These are phyloP conservation scores for Acanthamoeba castellanii DNA, from an alignment of 208 protist species.

Conservation along the genomic window DNA sequence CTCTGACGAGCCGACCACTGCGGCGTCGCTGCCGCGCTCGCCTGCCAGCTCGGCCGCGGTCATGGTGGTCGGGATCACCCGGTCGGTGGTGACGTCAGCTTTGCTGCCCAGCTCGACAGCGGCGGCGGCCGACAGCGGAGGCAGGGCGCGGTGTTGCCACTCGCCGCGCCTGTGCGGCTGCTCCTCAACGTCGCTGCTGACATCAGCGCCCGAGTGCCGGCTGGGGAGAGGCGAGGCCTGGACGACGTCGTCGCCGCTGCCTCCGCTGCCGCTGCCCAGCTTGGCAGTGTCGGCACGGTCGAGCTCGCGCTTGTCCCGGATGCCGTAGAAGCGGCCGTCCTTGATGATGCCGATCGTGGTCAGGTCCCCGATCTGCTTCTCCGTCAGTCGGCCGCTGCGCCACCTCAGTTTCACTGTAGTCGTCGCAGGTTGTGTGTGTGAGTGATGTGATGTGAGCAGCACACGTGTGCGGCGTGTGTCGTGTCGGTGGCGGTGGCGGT, in stretches of 20 bases:
- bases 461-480: background rate
- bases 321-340: conserved; percentile 25
- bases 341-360: conserved; percentile 10
- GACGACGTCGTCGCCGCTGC: background rate
- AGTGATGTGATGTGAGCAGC: too few species aligned
- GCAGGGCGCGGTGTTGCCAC: background rate
- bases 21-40: too few species aligned
- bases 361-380: background rate
- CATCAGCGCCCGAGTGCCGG: too few species aligned
- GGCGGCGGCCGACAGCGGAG: background rate
- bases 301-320: background rate
- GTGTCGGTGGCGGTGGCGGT: too few species aligned
- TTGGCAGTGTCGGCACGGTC: background rate
- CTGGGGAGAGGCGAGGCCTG: background rate
- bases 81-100: too few species aligned
- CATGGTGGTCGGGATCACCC: too few species aligned
- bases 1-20: too few species aligned
- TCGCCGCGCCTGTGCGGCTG: too few species aligned
- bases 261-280: background rate
- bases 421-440: too few species aligned
- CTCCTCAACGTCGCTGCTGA: too few species aligned
- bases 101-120: background rate
- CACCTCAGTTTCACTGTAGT: conserved; percentile 19
- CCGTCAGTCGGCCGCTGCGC: background rate
- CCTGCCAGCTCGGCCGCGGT: too few species aligned